phyloP scores from a whole-genome alignment of 1,284 basidiomycete species.

The Inonotus hispidus region DNA sequence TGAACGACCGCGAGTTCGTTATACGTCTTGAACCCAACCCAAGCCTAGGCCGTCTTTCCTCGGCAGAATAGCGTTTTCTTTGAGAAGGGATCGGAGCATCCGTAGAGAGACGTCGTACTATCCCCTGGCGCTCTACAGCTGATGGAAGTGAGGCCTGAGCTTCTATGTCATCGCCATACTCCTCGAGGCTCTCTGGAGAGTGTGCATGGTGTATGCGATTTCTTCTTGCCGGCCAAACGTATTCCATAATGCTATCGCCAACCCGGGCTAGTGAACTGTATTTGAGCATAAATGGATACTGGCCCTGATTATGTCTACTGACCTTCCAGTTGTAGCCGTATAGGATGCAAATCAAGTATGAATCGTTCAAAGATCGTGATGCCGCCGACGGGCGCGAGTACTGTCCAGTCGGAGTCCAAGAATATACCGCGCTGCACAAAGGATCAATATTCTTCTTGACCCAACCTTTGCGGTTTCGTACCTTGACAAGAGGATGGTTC shows the following conservation, averaged over 20 bases:
- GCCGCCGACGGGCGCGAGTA: slow-evolving; percentile 88
- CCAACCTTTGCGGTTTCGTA: slow-evolving; percentile 28
- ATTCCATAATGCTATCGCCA: slow-evolving; percentile 83
- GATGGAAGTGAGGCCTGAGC: not conserved
- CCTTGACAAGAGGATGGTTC: slow-evolving; percentile 65
- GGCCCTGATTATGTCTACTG: not conserved
- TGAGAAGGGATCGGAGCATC: slow-evolving; percentile 24
- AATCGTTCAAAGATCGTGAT: slow-evolving; percentile 89
- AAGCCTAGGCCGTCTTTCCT: slow-evolving; percentile 11
- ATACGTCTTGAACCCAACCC: slow-evolving; percentile 41
- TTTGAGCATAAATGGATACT: not conserved
- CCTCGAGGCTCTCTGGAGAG: not conserved
- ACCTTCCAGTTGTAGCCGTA: slow-evolving; percentile 78
- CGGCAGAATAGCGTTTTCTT: slow-evolving; percentile 23
- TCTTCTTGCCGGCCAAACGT: slow-evolving; percentile 73
- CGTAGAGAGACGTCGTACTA: slow-evolving; percentile 18
- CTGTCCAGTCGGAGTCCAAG: slow-evolving; percentile 70
- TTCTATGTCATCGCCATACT: not conserved
- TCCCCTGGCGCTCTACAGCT: not conserved
- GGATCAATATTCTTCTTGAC: slow-evolving; percentile 7
- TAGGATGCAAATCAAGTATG: slow-evolving; percentile 79
- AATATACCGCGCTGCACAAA: slow-evolving; percentile 53
- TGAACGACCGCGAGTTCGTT: slow-evolving; percentile 62
- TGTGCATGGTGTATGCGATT: slow-evolving; percentile 31
- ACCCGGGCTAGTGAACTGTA: slow-evolving; percentile 44